Conservation (phyloP, 441 rosid genomes). For the Sinapis alba region DNA sequence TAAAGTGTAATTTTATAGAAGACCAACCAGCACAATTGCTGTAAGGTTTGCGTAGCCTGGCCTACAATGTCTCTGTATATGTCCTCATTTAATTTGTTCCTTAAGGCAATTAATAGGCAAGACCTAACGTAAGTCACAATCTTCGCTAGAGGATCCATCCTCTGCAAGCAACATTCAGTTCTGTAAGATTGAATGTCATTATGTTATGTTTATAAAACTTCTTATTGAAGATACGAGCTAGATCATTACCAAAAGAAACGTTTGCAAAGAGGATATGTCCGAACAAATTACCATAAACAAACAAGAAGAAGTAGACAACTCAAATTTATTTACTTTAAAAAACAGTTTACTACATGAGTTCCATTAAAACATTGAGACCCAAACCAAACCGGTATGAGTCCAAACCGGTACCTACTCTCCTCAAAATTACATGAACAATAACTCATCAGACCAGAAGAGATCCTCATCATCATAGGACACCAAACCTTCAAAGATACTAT, state of each 20-base stretch:
- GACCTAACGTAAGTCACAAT: no score
- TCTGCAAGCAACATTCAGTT: not conserved
- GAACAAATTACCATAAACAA: not conserved
- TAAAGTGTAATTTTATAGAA: no score
- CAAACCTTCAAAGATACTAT: not conserved
- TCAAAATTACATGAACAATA: not conserved
- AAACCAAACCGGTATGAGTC: not conserved
- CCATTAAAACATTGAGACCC: not conserved
- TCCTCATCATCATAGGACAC: not conserved
- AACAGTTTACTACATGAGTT: not conserved
- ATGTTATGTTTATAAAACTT: not conserved
- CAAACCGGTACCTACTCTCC: not conserved
- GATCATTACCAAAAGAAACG: not conserved
- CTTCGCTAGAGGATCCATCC: not conserved
- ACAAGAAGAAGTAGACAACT: not conserved
- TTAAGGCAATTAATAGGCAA: no score
- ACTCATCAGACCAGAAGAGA: not conserved
- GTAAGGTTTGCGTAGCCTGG: no score
- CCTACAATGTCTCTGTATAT: no score
- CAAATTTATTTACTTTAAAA: not conserved
- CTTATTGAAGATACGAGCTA: not conserved
- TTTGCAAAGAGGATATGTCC: not conserved
- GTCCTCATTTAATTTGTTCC: no score
- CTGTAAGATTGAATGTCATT: not conserved
- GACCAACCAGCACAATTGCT: no score